Evolutionary conservation across 441 rosid genomes (phyloP).

Genomic region (Cnidoscolus chayamansa): DNA sequence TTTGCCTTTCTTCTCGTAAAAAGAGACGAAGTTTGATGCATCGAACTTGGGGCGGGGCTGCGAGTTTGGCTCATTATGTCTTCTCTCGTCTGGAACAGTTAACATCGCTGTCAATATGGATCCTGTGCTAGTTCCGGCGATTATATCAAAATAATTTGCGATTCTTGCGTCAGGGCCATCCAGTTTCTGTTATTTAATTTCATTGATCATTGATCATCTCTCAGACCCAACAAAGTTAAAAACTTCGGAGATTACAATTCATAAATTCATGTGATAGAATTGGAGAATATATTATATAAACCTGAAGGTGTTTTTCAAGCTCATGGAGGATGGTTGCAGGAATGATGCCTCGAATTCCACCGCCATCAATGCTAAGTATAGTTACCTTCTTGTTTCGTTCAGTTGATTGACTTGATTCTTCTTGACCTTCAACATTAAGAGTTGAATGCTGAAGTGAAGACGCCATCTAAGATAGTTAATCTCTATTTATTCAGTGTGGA

Average conservation of each 20-base stretch:
- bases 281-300: neutral
- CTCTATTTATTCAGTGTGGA: neutral
- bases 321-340: conserved; percentile 6
- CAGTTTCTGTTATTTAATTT: neutral
- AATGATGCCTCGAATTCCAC: conserved; percentile 7
- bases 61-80: neutral
- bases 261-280: too few species aligned
- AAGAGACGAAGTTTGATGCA: neutral
- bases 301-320: conserved; percentile 3
- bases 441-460: neutral
- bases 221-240: too few species aligned
- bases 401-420: neutral
- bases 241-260: too few species aligned
- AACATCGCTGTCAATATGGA: conserved; percentile 2
- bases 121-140: conserved; percentile 14
- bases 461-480: neutral
- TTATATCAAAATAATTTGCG: conserved; percentile 10
- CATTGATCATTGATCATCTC: too few species aligned
- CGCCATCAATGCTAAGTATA: conserved; percentile 7
- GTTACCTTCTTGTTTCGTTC: neutral
- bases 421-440: neutral
- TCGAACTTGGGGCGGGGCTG: neutral
- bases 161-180: conserved; percentile 10
- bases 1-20: neutral
- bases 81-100: neutral